phyloP scores from a whole-genome alignment of 352 stramenopile genomes.

The Pythium guiyangense region DNA sequence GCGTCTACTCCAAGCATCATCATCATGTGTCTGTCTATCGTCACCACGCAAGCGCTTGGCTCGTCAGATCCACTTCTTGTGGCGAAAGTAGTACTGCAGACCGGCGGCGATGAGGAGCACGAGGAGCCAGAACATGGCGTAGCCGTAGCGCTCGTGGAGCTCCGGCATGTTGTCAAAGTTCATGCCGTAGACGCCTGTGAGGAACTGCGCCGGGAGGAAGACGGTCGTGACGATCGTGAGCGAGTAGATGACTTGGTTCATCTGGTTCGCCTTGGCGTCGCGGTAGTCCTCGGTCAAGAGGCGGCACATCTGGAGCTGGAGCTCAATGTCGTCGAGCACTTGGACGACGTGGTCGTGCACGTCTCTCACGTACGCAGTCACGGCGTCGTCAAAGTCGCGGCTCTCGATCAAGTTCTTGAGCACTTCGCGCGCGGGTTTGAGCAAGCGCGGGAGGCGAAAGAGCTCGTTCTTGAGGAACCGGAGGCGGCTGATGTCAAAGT shows the following conservation, averaged over 20 bases:
- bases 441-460: conserved; percentile 62
- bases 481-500: conserved; percentile 67
- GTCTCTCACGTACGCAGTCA: conserved; percentile 83
- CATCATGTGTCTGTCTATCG: not conserved
- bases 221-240: conserved; percentile 88
- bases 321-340: conserved; percentile 78
- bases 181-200: conserved; percentile 89
- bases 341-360: conserved; percentile 81
- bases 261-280: conserved; percentile 78
- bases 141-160: conserved; percentile 76
- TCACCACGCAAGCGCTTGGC: not conserved
- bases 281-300: conserved; percentile 79
- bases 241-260: conserved; percentile 91
- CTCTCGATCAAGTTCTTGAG: conserved; percentile 83
- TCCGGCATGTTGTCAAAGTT: conserved; percentile 90
- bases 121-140: conserved; percentile 79
- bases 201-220: conserved; percentile 84
- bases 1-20: not conserved
- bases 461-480: conserved; percentile 78
- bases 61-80: conserved; percentile 80
- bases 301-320: conserved; percentile 77
- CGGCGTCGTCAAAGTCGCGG: conserved; percentile 70
- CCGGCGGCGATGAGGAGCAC: conserved; percentile 59
- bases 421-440: conserved; percentile 80
- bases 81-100: conserved; percentile 78